phyloP scores from a whole-genome alignment of 2,329 filamentous ascomycete species.

The Xylaria sp. region DNA sequence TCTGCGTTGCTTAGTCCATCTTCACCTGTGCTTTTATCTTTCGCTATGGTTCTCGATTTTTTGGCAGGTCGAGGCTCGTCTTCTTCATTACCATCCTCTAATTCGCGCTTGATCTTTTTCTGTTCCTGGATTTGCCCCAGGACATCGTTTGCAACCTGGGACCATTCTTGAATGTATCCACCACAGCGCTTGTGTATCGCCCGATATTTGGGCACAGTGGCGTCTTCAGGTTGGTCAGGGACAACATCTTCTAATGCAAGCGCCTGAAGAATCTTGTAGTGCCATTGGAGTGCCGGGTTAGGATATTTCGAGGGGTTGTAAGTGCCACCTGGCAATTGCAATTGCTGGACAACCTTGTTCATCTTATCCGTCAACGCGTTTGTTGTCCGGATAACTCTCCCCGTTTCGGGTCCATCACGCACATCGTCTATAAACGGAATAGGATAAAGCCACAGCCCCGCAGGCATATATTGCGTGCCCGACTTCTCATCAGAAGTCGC shows the following conservation, averaged over 20 bases:
- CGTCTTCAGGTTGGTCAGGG: conserved; percentile 77
- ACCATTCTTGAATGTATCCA: conserved; percentile 81
- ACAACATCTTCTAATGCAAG: conserved; percentile 92
- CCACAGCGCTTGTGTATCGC: conserved; percentile 92
- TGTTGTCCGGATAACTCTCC: conserved; percentile 64
- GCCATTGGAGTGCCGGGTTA: conserved; percentile 94
- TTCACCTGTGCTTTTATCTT: conserved; percentile 44
- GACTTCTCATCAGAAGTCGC: conserved; percentile 72
- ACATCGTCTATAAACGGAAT: conserved; percentile 92
- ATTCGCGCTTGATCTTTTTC: conserved; percentile 63
- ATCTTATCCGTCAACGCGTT: conserved; percentile 82
- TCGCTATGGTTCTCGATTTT: conserved; percentile 54
- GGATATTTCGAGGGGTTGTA: conserved; percentile 91
- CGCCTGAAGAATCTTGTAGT: conserved; percentile 92
- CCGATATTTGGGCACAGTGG: conserved; percentile 83
- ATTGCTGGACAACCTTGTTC: conserved; percentile 82
- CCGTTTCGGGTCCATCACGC: conserved; percentile 74
- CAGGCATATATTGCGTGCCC: conserved; percentile 76
- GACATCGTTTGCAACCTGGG: conserved; percentile 71
- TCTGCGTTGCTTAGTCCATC: conserved; percentile 57
- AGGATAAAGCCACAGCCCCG: conserved; percentile 88
- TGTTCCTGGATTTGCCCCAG: conserved; percentile 51
- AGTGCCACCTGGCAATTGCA: conserved; percentile 85
- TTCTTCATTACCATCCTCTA: conserved; percentile 52
- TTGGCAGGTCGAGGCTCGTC: conserved; percentile 57